A percentile compares a stretch with the other conserved stretches of the same genome.
Evolutionary conservation across 805 yeast species (phyloP).

Genomic region (Starmera amethionina): DNA sequence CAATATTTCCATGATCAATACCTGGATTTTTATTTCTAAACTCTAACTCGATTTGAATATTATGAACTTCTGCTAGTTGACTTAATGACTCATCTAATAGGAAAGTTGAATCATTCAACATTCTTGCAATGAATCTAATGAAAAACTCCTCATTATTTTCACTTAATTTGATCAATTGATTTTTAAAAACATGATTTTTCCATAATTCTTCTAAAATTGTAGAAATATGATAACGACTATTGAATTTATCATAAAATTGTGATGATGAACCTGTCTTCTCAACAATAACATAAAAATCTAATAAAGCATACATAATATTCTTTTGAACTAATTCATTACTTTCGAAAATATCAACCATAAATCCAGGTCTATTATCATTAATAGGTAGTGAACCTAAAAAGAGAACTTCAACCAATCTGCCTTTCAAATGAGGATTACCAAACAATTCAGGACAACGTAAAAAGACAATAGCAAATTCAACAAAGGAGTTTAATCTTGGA

Average conservation of each 20-base stretch:
- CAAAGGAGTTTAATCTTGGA: conserved; percentile 43
- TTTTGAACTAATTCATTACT: conserved; percentile 51
- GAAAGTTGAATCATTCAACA: conserved; percentile 90
- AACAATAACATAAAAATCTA: conserved; percentile 88
- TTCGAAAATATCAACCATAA: conserved; percentile 56
- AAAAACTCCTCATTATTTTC: conserved; percentile 69
- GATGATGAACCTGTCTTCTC: conserved; percentile 94
- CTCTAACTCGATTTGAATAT: conserved; percentile 55
- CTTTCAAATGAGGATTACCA: conserved; percentile 89
- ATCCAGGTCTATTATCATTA: conserved; percentile 55
- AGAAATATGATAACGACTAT: conserved; percentile 79
- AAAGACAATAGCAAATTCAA: conserved; percentile 65
- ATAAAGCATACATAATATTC: conserved; percentile 68
- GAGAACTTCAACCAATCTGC: conserved; percentile 70
- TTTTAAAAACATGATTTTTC: conserved; percentile 59
- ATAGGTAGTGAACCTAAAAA: conserved; percentile 62
- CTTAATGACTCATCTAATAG: conserved; percentile 84
- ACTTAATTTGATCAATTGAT: conserved; percentile 62
- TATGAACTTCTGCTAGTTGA: conserved; percentile 69
- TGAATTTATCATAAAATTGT: conserved; percentile 94
- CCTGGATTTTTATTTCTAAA: conserved; percentile 28
- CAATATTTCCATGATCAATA: conserved; percentile 15
- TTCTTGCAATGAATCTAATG: conserved; percentile 84
- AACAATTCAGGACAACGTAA: conserved; percentile 78
- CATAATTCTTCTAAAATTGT: conserved; percentile 76